These are phyloP conservation scores for Boletus coccyginus DNA, from an alignment of 768 basidiomycete species.

Conservation along the genomic window DNA sequence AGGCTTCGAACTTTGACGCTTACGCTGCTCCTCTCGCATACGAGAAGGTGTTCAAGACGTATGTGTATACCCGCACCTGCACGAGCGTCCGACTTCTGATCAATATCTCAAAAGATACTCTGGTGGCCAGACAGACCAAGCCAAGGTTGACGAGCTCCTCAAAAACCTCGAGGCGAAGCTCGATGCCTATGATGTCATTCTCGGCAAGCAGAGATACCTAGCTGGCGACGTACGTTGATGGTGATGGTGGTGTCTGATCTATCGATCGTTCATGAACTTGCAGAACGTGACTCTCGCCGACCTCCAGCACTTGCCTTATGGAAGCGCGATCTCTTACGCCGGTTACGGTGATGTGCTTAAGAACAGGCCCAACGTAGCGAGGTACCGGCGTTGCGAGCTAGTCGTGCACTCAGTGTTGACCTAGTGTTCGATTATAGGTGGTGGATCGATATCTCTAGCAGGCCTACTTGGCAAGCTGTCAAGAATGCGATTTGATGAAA, in stretches of 20 bases:
- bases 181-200: slow-evolving; percentile 51
- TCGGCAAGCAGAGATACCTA: slow-evolving; percentile 53
- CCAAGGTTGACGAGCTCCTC: slow-evolving; percentile 12
- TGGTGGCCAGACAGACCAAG: slow-evolving; percentile 25
- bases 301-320: slow-evolving; percentile 54
- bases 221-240: slow-evolving; percentile 49
- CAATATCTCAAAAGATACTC: neutral
- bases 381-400: slow-evolving; percentile 28
- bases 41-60: slow-evolving; percentile 57
- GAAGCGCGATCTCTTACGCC: slow-evolving; percentile 20
- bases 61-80: slow-evolving; percentile 11
- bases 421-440: slow-evolving; percentile 35
- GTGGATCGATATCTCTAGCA: slow-evolving; percentile 47
- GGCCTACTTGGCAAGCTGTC: slow-evolving; percentile 46
- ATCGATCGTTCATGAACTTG: neutral
- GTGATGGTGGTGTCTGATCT: neutral
- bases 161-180: slow-evolving; percentile 35
- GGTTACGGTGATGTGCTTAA: slow-evolving; percentile 31
- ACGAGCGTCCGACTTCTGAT: neutral
- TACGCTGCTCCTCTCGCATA: slow-evolving; percentile 35
- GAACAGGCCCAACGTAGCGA: slow-evolving; percentile 41
- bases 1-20: slow-evolving; percentile 49
- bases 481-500: slow-evolving; percentile 32
- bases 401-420: neutral
- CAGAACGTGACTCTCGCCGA: slow-evolving; percentile 54